phyloP scores from a whole-genome alignment of 768 basidiomycete genomes.

The Pleurotus eryngii region DNA sequence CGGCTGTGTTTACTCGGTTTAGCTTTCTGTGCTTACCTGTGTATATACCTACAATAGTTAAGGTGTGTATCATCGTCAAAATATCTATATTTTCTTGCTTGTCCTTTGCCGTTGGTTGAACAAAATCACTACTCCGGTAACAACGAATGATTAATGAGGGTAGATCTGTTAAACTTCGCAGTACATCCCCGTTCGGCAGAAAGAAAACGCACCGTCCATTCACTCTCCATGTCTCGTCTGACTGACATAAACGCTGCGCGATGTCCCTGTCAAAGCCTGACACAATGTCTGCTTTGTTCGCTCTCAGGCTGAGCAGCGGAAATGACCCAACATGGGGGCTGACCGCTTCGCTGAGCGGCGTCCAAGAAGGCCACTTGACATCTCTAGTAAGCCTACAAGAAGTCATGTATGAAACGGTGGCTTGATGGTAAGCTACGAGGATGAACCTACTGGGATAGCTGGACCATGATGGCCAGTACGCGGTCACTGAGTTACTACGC shows the following conservation, averaged over 20 bases:
- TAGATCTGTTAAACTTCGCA: neutral
- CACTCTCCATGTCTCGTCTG: slow-evolving; percentile 70
- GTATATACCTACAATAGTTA: neutral
- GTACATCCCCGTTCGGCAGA: too few relatives aligned
- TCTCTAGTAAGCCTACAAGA: slow-evolving; percentile 79
- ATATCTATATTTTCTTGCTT: neutral
- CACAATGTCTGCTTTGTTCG: slow-evolving; percentile 90
- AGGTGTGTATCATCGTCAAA: neutral
- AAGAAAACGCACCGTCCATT: slow-evolving; percentile 63
- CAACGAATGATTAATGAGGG: neutral
- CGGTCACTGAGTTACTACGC: neutral
- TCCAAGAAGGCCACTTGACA: slow-evolving; percentile 80
- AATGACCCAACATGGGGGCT: slow-evolving; percentile 75
- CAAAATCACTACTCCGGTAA: neutral
- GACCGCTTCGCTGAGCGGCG: slow-evolving; percentile 68
- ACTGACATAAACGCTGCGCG: slow-evolving; percentile 63
- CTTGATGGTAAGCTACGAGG: neutral
- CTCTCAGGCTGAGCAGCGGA: slow-evolving; percentile 51
- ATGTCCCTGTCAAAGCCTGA: slow-evolving; percentile 72
- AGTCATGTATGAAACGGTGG: neutral
- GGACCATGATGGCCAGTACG: slow-evolving; percentile 58
- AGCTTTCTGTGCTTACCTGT: neutral
- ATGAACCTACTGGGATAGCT: slow-evolving; percentile 44
- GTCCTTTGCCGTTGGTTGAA: neutral
- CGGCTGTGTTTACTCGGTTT: neutral